Evolutionary conservation across 306 rosid species (phyloP), one percentile per base, ranked within the genome.

Genomic region (Psophocarpus tetragonolobus): DNA sequence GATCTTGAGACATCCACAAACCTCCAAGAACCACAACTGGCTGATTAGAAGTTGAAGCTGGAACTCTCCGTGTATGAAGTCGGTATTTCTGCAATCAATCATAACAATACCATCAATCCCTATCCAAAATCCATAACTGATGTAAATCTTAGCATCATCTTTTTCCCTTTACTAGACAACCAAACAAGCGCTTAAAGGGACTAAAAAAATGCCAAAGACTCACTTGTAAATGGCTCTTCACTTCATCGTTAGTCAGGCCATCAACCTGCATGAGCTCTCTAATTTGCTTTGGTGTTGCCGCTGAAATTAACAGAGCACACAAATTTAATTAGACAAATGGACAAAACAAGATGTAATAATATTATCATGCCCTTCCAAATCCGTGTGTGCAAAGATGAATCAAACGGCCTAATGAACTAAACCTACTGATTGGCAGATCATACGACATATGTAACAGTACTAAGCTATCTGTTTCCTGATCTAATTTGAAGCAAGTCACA

Each of bases 231-330:
- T 96, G 99, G 76, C 97, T 92, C 83, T 92, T 96, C 82, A 96
- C 99, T 91, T 96, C 99, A 75, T 96, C 99, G 27, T 96, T 96
- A 9, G 99, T 96, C 54, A 96, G 86, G 83, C 97, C 99, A 81
- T 96, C 98, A 32, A 96, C 99, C 78, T 96, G 98, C 99, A 96
- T 96, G 54, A 96, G 87, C 51, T 96, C 98, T 86, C 99, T 87
- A 47, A 96, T 96, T 84, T 96, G 99, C 88, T 96, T 96, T 53
- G 99, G 99, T 3, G 99, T 96, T 47, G 99, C 99, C 9, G 84
- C 99, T 92, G 91, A 81, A 85, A 74, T 73, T 42, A 26, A 68
- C 57, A 83, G 21, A 72, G 69, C 53, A 44, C 47, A 73, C 36
- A 41, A 50, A 33, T 21, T 26, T 68, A 38, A 44, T 86, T 63